Evolutionary conservation across 2,329 filamentous ascomycete species (phyloP).

Genomic region (Thielaviopsis populi): DNA sequence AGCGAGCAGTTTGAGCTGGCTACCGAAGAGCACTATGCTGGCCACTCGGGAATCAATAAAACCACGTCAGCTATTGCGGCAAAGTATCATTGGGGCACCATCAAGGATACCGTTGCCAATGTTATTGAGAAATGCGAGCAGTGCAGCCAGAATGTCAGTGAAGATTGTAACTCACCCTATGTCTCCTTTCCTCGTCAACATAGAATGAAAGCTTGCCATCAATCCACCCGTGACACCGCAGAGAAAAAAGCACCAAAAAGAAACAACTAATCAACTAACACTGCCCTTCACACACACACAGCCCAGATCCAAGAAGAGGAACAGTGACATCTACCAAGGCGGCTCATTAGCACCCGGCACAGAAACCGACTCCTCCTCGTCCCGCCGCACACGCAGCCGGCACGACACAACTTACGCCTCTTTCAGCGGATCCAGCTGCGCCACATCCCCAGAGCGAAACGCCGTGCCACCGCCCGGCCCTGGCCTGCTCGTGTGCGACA

Average conservation of each 20-base stretch:
- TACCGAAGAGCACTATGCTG: constrained; percentile 52
- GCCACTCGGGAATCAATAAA: constrained; percentile 94
- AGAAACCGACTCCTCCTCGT: neutral
- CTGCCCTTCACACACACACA: neutral
- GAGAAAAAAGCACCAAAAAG: neutral
- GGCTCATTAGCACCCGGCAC: neutral
- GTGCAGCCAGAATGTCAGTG: constrained; percentile 58
- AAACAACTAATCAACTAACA: neutral
- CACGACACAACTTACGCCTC: neutral
- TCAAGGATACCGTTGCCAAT: constrained; percentile 92
- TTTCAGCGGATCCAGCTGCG: neutral
- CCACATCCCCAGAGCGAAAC: constrained; percentile 6
- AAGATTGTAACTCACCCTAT: constrained; percentile 14
- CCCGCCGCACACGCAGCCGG: constrained; percentile 9
- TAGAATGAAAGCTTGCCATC: neutral
- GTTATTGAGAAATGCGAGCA: constrained; percentile 84
- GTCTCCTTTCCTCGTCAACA: neutral
- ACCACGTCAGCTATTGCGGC: constrained; percentile 89
- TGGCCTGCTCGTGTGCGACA: constrained; percentile 7
- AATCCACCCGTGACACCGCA: too few species aligned
- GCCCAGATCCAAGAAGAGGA: constrained; percentile 15
- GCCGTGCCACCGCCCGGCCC: constrained; percentile 11
- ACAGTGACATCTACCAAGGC: constrained; percentile 9
- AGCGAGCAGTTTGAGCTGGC: constrained; percentile 84
- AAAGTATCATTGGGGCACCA: constrained; percentile 91